phyloP scores from a whole-genome alignment of 2,329 filamentous ascomycete species.

The Penicillium glabrum region DNA sequence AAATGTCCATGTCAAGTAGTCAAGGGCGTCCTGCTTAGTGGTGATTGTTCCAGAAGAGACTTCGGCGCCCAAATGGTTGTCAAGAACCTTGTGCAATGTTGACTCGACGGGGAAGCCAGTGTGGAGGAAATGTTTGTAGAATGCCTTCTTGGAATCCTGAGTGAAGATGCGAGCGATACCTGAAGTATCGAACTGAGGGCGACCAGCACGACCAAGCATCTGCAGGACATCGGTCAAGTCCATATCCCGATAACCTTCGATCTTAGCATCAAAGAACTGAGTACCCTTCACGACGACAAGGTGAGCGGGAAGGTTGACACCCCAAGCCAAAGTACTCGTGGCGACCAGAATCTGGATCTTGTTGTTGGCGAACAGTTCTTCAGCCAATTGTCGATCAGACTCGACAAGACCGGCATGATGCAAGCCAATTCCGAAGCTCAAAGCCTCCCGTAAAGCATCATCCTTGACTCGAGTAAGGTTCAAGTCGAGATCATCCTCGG shows the following conservation, averaged over 20 bases:
- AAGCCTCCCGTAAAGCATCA: slow-evolving; percentile 85
- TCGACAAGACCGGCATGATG: slow-evolving; percentile 97
- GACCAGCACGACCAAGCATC: slow-evolving; percentile 93
- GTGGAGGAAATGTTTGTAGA: slow-evolving; percentile 98
- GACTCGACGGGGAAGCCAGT: slow-evolving; percentile 98
- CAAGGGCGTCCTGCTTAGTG: slow-evolving; percentile 94
- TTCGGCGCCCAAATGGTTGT: slow-evolving; percentile 95
- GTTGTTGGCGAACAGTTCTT: slow-evolving; percentile 95
- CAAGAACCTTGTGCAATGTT: slow-evolving; percentile 89
- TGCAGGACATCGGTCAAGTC: slow-evolving; percentile 96
- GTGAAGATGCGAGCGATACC: slow-evolving; percentile 98
- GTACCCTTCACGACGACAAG: slow-evolving; percentile 97
- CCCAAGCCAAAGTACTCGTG: slow-evolving; percentile 95
- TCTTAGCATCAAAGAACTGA: slow-evolving; percentile 97
- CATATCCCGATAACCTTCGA: slow-evolving; percentile 98
- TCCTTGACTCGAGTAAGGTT: slow-evolving; percentile 92
- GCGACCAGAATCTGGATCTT: slow-evolving; percentile 97
- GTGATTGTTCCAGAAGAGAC: slow-evolving; percentile 88
- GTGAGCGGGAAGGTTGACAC: slow-evolving; percentile 95
- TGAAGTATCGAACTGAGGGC: slow-evolving; percentile 93
- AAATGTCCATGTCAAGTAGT: slow-evolving; percentile 99
- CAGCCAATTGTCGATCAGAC: slow-evolving; percentile 83
- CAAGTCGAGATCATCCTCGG: slow-evolving; percentile 85
- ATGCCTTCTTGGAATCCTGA: slow-evolving; percentile 95
- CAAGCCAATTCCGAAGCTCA: slow-evolving; percentile 94